Percentiles rank a stretch among this genome's conserved stretches.
Evolutionary conservation across 805 yeast genomes (phyloP).

Genomic region (Yarrowia phangngaensis): DNA sequence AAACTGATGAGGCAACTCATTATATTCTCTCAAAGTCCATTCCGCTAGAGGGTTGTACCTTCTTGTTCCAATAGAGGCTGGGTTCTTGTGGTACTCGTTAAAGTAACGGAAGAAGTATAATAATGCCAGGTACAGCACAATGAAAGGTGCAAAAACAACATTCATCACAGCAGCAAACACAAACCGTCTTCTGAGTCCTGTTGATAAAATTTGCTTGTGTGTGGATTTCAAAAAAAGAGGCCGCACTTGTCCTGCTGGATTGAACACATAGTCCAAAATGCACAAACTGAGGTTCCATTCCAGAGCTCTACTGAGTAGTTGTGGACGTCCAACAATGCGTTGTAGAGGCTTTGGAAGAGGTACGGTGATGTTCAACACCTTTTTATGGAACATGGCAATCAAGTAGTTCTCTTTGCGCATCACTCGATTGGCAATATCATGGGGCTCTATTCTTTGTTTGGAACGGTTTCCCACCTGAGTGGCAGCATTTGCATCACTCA

Average conservation of each 20-base stretch:
- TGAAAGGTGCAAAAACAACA: slow-evolving; percentile 76
- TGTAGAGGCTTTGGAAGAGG: slow-evolving; percentile 44
- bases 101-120: slow-evolving; percentile 86
- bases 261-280: slow-evolving; percentile 79
- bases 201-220: slow-evolving; percentile 60
- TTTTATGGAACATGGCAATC: slow-evolving; percentile 81
- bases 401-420: slow-evolving; percentile 94
- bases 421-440: slow-evolving; percentile 88
- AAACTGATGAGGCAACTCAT: slow-evolving; percentile 87
- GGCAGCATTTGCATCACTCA: slow-evolving; percentile 76
- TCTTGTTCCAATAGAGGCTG: slow-evolving; percentile 73
- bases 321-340: slow-evolving; percentile 37
- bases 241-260: slow-evolving; percentile 75
- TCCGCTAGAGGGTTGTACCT: slow-evolving; percentile 92
- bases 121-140: slow-evolving; percentile 75
- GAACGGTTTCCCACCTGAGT: slow-evolving; percentile 42
- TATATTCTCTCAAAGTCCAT: slow-evolving; percentile 92
- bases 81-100: slow-evolving; percentile 86
- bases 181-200: slow-evolving; percentile 73
- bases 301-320: slow-evolving; percentile 69
- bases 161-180: slow-evolving; percentile 84
- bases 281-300: slow-evolving; percentile 95
- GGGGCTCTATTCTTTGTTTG: slow-evolving; percentile 78
- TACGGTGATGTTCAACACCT: slow-evolving; percentile 63
- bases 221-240: slow-evolving; percentile 65